Percentiles rank a stretch among this genome's conserved stretches.
Conservation (phyloP, 1,284 basidiomycete species). For the Entoloma clypeatum region DNA sequence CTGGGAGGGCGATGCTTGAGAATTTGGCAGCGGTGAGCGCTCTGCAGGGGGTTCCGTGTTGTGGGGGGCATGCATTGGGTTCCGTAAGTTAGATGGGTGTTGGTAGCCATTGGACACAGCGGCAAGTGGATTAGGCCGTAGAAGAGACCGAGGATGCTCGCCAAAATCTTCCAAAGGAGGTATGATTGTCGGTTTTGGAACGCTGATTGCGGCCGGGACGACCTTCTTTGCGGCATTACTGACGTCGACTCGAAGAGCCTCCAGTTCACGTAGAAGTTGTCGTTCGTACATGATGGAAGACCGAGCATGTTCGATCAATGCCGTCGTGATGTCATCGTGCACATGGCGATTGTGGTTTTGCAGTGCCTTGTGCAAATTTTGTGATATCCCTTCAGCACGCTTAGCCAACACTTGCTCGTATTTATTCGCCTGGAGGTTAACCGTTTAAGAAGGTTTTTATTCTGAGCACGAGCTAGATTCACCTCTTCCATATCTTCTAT, state of each 20-base stretch:
- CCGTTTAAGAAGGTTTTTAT: neutral
- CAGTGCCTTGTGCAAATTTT: slow-evolving; percentile 83
- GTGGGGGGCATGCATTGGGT: slow-evolving; percentile 33
- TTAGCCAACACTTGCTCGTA: slow-evolving; percentile 80
- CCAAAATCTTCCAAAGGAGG: slow-evolving; percentile 63
- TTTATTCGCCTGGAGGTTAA: slow-evolving; percentile 73
- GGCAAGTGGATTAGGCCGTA: slow-evolving; percentile 29
- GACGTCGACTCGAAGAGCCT: slow-evolving; percentile 78
- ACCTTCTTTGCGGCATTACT: slow-evolving; percentile 60
- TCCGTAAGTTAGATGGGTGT: slow-evolving; percentile 20
- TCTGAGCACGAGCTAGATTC: slow-evolving; percentile 14
- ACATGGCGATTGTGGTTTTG: slow-evolving; percentile 79
- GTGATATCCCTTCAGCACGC: slow-evolving; percentile 85
- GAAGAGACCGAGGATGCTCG: slow-evolving; percentile 29
- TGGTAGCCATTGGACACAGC: slow-evolving; percentile 31
- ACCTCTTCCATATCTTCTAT: slow-evolving; percentile 93
- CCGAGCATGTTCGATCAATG: slow-evolving; percentile 87
- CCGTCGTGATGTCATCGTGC: slow-evolving; percentile 84
- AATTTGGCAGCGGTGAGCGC: slow-evolving; percentile 25
- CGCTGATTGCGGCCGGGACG: slow-evolving; percentile 41
- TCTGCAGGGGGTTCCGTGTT: slow-evolving; percentile 20
- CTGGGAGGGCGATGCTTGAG: slow-evolving; percentile 22
- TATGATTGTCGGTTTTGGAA: slow-evolving; percentile 56
- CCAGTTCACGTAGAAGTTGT: slow-evolving; percentile 82
- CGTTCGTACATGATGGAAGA: slow-evolving; percentile 88